Base-by-base conservation (phyloP, 345 rosid species). In the Eucalyptus microcorys region DNA sequence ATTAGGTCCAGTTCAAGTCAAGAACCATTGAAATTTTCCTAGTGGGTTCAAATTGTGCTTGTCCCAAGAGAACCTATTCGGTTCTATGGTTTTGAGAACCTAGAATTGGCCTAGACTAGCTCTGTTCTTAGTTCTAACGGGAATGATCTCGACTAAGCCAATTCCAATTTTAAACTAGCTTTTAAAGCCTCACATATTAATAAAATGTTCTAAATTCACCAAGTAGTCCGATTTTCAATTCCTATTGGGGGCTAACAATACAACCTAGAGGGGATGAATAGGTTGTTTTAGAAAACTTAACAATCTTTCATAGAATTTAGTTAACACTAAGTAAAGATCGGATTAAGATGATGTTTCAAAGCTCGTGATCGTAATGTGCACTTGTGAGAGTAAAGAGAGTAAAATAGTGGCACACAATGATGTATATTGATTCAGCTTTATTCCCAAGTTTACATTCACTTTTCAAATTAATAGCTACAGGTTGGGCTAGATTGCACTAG, bases 261-360 rank as follows among this genome's bases (percentile, higher is more conserved):
- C 10, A 52, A 52, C 10, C 0, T 19, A 52, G 2, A 21, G 0
- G 10, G 57, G 0, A 9, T 52, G 2, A 52, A 21, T 52, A 52
- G 8, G 24, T 52, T 1, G 57, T 52, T 52, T 19, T 52, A 1
- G 57, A 52, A 52, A 52, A 52, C 1, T 52, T 52, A 52, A 52
- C 2, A 52, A 2, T 52, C 0, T 52, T 52, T 52, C 0, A 2
- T 3, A 52, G 0, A 52, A 52, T 19, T 52, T 52, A 52, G 10
- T 9, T 52, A 52, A 52, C 5, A 52, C 57, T 19, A 19, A 52
- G 26, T 21, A 21, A 52, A 52, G 26, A 52, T 52, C 26, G 5
- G 5, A 52, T 52, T 52, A 52, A 52, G 5, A 14, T 49, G 7
- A 21, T 21, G 10, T 52, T 52, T 52, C 26, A 52, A 52, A 21